phyloP scores from a whole-genome alignment of 1,284 basidiomycete genomes.

The Blastosporella zonata region DNA sequence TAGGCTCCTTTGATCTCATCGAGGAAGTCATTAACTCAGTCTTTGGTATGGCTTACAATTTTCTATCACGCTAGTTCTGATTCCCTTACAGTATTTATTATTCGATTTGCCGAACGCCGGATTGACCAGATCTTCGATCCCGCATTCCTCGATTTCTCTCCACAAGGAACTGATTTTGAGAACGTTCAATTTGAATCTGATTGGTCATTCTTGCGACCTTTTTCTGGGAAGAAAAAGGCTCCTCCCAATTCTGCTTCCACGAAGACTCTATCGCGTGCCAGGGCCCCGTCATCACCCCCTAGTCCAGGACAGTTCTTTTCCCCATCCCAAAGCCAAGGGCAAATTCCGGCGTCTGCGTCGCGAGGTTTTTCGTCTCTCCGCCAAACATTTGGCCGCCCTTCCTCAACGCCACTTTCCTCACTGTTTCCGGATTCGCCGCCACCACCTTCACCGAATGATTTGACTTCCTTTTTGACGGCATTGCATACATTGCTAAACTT shows the following conservation, averaged over 20 bases:
- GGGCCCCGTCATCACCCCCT: constrained; percentile 42
- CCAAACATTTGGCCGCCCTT: constrained; percentile 51
- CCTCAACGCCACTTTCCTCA: constrained; percentile 45
- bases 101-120: constrained; percentile 86
- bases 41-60: constrained; percentile 57
- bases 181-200: constrained; percentile 93
- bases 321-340: constrained; percentile 38
- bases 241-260: constrained; percentile 30
- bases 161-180: constrained; percentile 76
- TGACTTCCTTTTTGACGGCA: constrained; percentile 85
- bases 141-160: constrained; percentile 82
- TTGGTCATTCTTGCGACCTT: constrained; percentile 87
- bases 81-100: constrained; percentile 77
- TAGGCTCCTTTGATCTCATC: constrained; percentile 77
- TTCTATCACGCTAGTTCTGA: not conserved
- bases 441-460: constrained; percentile 55
- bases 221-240: constrained; percentile 63
- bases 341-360: constrained; percentile 41
- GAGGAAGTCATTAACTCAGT: constrained; percentile 93
- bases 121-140: constrained; percentile 87
- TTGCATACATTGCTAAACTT: constrained; percentile 82
- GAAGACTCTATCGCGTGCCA: constrained; percentile 34
- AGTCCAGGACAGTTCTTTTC: constrained; percentile 47
- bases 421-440: constrained; percentile 49
- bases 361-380: constrained; percentile 62